Evolutionary conservation across 164 flowering plant species (phyloP), one percentile per base, ranked within the genome.

Genomic region (Litsea cubeba): DNA sequence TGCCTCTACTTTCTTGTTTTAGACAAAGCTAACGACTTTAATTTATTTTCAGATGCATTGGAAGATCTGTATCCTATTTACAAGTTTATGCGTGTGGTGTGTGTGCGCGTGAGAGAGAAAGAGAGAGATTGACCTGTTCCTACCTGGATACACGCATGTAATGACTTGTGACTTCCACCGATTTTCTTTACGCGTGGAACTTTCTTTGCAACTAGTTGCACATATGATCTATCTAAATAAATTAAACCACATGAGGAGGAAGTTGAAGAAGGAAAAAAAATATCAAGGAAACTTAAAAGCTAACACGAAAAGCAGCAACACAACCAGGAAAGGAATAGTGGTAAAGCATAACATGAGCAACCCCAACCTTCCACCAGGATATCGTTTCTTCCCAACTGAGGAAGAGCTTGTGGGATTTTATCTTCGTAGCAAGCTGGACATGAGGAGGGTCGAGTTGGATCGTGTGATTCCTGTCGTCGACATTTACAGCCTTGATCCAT

Each of bases 301-400:
- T 23, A 20, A 60, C n/a, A n/a, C n/a, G 23, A 7, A 60, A 7
- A 20, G n/a, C 63, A 20, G 23, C 63, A 20, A n/a, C 35, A 30
- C 5, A 20, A 60, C 8, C 22, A 60, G 23, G 12, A 63, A 10
- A 58, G 22, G 11, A 64, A 11, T 23, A 23, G 26, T 28, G 15
- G 26, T 14, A 12, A 24, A 64, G 49, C 22, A 28, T 26, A 40
- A 25, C 17, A 68, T 68, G 71, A 46, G 54, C 24, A 30, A 66
- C 26, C 46, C 46, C 24, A 30, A 66, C n/a, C 54, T 71, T n/a
- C 72, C 62, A 51, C 62, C 49, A 1, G 94, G 94, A 12, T 87
- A 75, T 70, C 81, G 94, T 26, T 90, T 90, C 76, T 87, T 79
- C 71, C 93, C 93, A 12, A 87, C 89, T 0, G 94, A 90, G 76